Conservation (phyloP, 2,329 filamentous ascomycete genomes). For the Westerdykella sp. region DNA sequence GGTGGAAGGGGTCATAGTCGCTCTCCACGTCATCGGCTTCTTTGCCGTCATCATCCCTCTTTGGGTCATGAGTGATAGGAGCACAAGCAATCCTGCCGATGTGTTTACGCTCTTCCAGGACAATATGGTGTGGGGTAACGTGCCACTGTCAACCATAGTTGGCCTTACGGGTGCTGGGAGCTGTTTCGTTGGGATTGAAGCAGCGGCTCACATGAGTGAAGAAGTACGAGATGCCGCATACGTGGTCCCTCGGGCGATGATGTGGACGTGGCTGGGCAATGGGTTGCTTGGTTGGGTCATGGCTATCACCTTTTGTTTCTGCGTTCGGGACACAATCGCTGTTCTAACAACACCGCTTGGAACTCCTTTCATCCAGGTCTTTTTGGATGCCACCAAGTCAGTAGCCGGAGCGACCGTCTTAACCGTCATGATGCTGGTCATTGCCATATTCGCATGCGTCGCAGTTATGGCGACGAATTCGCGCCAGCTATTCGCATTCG, state of each 20-base stretch:
- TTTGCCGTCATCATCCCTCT: slow-evolving; percentile 37
- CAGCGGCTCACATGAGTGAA: slow-evolving; percentile 9
- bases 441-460: slow-evolving; percentile 16
- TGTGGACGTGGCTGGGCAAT: slow-evolving; percentile 27
- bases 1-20: slow-evolving; percentile 39
- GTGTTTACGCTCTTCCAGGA: slow-evolving; percentile 4
- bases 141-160: not conserved
- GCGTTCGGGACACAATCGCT: slow-evolving; percentile 1
- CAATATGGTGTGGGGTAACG: not conserved
- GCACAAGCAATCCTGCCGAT: slow-evolving; percentile 3
- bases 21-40: slow-evolving; percentile 44
- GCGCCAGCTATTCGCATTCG: slow-evolving; percentile 25
- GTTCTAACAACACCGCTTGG: slow-evolving; percentile 1
- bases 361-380: slow-evolving; percentile 14
- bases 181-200: slow-evolving; percentile 2
- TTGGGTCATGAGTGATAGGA: slow-evolving; percentile 2
- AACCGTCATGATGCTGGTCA: slow-evolving; percentile 17
- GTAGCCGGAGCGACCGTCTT: slow-evolving; percentile 13
- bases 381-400: slow-evolving; percentile 18
- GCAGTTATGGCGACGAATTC: slow-evolving; percentile 18
- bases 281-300: slow-evolving; percentile 26
- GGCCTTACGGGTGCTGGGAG: not conserved
- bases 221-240: slow-evolving; percentile 16
- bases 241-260: slow-evolving; percentile 26
- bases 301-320: slow-evolving; percentile 6